These are phyloP conservation scores for Fusarium coicis DNA, from an alignment of 2,329 filamentous ascomycete species.

Conservation along the genomic window DNA sequence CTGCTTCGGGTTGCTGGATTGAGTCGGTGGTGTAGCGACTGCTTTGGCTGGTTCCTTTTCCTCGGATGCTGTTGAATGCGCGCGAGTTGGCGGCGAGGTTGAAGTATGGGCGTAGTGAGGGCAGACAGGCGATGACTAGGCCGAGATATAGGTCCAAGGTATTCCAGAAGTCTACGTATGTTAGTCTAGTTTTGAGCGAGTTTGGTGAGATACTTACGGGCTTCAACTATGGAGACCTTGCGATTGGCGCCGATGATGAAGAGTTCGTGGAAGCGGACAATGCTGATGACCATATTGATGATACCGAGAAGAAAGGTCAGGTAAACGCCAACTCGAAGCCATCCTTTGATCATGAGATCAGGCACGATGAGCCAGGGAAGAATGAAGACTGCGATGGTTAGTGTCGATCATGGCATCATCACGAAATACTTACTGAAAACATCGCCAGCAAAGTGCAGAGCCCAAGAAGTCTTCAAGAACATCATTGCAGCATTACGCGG, in stretches of 20 bases:
- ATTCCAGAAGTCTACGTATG: slow-evolving; percentile 11
- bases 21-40: neutral
- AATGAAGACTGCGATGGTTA: slow-evolving; percentile 4
- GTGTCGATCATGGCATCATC: fast-evolving
- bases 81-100: slow-evolving; percentile 25
- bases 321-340: slow-evolving; percentile 2
- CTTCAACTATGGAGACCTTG: neutral
- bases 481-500: fast-evolving
- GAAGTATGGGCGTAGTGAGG: slow-evolving; percentile 23
- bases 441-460: slow-evolving; percentile 23
- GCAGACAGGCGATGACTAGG: slow-evolving; percentile 20
- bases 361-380: slow-evolving; percentile 18
- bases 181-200: fast-evolving
- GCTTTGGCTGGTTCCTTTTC: neutral
- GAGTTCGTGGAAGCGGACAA: slow-evolving; percentile 13
- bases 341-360: slow-evolving; percentile 21
- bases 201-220: neutral
- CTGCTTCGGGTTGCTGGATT: neutral
- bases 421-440: neutral
- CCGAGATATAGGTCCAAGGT: slow-evolving; percentile 18
- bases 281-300: slow-evolving; percentile 14
- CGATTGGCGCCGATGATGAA: neutral
- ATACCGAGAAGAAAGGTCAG: slow-evolving; percentile 24
- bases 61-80: neutral
- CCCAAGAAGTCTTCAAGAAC: slow-evolving; percentile 9